Evolutionary conservation across 441 rosid genomes (phyloP).

Genomic region (Bocquillonia castaneifolia): DNA sequence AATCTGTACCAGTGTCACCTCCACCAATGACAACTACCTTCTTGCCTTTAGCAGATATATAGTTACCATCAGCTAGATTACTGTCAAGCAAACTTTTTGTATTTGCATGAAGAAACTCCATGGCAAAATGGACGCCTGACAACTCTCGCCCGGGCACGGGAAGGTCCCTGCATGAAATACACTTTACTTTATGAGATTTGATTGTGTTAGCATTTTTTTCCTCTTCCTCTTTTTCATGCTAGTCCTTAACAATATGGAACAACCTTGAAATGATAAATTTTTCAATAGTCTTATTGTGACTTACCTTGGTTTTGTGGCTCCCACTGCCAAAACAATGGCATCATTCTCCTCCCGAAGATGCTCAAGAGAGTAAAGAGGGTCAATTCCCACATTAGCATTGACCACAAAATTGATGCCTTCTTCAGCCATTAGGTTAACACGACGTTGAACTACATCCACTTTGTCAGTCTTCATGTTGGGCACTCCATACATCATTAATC

Average conservation of each 20-base stretch:
- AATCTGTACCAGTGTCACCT: slow-evolving; percentile 99
- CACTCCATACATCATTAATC: slow-evolving; percentile 99
- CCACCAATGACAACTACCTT: slow-evolving; percentile 98
- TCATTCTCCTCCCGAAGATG: slow-evolving; percentile 72
- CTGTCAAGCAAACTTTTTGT: slow-evolving; percentile 98
- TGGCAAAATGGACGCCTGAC: slow-evolving; percentile 91
- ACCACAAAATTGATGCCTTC: slow-evolving; percentile 93
- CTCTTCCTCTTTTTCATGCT: too few relatives aligned
- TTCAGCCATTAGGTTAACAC: slow-evolving; percentile 84
- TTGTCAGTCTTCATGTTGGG: slow-evolving; percentile 99
- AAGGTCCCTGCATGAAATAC: slow-evolving; percentile 72
- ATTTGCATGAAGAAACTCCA: slow-evolving; percentile 97
- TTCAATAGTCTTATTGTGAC: background rate
- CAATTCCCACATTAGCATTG: slow-evolving; percentile 85
- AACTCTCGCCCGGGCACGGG: slow-evolving; percentile 89
- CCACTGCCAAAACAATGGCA: slow-evolving; percentile 89
- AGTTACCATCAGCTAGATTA: slow-evolving; percentile 71
- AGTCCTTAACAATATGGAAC: background rate
- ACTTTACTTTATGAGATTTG: slow-evolving; percentile 3
- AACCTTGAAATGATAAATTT: background rate
- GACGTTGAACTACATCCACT: slow-evolving; percentile 83
- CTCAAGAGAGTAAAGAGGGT: slow-evolving; percentile 73
- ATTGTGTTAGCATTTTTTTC: background rate
- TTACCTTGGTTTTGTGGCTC: slow-evolving; percentile 97
- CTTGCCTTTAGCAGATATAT: slow-evolving; percentile 90